Evolutionary conservation across 2,329 filamentous ascomycete species (phyloP).

Genomic region (Penicillium sp.): DNA sequence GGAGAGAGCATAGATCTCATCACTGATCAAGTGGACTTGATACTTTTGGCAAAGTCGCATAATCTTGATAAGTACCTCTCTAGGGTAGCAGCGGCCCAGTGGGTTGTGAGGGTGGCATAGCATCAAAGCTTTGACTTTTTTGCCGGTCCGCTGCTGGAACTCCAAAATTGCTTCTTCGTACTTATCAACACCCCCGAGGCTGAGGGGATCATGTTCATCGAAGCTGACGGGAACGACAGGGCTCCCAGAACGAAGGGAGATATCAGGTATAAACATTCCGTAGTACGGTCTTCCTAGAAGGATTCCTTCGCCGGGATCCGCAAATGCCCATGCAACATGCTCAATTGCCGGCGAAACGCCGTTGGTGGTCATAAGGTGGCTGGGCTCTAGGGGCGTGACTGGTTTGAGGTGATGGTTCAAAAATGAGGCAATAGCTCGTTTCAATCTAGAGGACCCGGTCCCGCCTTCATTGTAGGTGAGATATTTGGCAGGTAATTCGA

Average conservation of each 20-base stretch:
- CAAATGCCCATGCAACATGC: constrained; percentile 34
- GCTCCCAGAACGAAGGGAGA: constrained; percentile 45
- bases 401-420: constrained; percentile 36
- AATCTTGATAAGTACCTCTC: constrained; percentile 41
- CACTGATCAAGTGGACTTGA: constrained; percentile 56
- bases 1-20: constrained; percentile 62
- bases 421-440: constrained; percentile 32
- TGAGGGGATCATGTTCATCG: constrained; percentile 47
- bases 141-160: constrained; percentile 39
- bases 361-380: constrained; percentile 36
- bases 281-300: constrained; percentile 45
- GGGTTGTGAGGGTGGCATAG: constrained; percentile 57
- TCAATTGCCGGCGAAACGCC: constrained; percentile 39
- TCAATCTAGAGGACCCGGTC: constrained; percentile 28
- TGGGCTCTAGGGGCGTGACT: constrained; percentile 22
- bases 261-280: constrained; percentile 51
- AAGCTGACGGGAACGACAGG: constrained; percentile 50
- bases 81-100: constrained; percentile 52
- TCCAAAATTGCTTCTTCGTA: constrained; percentile 49
- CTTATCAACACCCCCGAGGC: constrained; percentile 39
- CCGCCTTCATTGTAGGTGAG: constrained; percentile 44
- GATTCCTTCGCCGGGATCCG: constrained; percentile 38
- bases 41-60: constrained; percentile 54
- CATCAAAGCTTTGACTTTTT: constrained; percentile 51
- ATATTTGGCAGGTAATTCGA: constrained; percentile 32